Percentiles rank a stretch among this genome's conserved stretches.
Evolutionary conservation across 2,329 filamentous ascomycete species (phyloP).

Genomic region (Neonectria magnoliae): DNA sequence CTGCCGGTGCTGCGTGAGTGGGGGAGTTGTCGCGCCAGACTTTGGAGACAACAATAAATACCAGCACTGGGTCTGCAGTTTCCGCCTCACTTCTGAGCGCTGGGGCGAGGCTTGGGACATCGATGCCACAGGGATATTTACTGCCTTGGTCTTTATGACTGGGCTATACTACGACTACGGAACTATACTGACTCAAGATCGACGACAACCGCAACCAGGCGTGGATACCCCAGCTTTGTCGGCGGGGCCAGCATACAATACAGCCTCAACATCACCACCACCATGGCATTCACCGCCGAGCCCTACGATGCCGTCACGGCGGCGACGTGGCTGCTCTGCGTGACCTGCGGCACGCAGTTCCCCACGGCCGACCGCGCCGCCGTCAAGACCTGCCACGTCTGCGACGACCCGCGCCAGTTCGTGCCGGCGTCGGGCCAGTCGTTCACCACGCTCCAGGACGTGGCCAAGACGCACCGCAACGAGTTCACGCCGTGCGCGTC

Average conservation of each 20-base stretch:
- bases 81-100: neutral
- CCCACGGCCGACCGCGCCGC: slow-evolving; percentile 53
- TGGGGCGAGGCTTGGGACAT: neutral
- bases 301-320: slow-evolving; percentile 35
- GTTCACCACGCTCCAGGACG: slow-evolving; percentile 68
- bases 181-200: neutral
- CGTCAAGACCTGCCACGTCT: slow-evolving; percentile 72
- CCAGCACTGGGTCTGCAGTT: neutral
- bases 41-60: neutral
- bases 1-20: neutral
- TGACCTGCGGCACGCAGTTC: slow-evolving; percentile 76
- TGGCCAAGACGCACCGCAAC: slow-evolving; percentile 62
- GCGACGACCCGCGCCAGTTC: slow-evolving; percentile 78
- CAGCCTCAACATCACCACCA: neutral
- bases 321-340: slow-evolving; percentile 64
- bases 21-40: neutral
- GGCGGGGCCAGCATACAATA: neutral
- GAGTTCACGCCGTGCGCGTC: slow-evolving; percentile 58
- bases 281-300: slow-evolving; percentile 34
- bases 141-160: neutral
- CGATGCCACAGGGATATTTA: neutral
- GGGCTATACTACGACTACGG: neutral
- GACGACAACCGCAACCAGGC: slow-evolving; percentile 1
- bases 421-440: slow-evolving; percentile 66
- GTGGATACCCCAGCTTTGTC: slow-evolving; percentile 19